These are phyloP conservation scores for Coemansia sp. DNA, from an alignment of 192 early-diverging fungal genomes.

Conservation along the genomic window DNA sequence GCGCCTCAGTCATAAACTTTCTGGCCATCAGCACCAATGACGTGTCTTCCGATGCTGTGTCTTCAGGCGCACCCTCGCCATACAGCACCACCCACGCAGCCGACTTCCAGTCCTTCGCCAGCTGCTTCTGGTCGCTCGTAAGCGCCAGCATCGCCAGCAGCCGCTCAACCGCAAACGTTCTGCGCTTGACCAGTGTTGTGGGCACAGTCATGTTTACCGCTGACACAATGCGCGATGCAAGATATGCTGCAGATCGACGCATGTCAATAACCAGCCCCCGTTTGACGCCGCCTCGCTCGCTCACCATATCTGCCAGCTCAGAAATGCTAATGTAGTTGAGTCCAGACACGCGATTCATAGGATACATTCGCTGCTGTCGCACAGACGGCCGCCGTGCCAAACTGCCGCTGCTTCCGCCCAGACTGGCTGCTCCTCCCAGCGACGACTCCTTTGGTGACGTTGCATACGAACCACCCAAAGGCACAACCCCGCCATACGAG, in stretches of 20 bases:
- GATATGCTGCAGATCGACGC: constrained; percentile 60
- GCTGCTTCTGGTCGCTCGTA: constrained; percentile 49
- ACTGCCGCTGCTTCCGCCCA: constrained; percentile 6
- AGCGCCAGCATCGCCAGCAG: constrained; percentile 57
- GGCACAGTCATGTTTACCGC: constrained; percentile 71
- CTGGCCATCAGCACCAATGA: constrained; percentile 55
- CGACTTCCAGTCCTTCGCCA: constrained; percentile 56
- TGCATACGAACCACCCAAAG: background rate
- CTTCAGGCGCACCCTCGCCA: constrained; percentile 57
- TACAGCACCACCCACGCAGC: constrained; percentile 66
- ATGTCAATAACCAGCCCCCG: constrained; percentile 66
- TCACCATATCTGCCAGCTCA: constrained; percentile 15
- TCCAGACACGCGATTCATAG: constrained; percentile 12
- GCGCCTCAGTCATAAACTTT: constrained; percentile 60
- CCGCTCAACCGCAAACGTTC: constrained; percentile 62
- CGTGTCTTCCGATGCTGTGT: constrained; percentile 51
- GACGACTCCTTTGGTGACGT: background rate
- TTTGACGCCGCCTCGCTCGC: background rate
- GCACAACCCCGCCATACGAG: background rate
- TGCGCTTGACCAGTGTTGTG: constrained; percentile 68
- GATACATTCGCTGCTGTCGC: constrained; percentile 7
- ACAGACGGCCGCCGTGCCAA: constrained; percentile 15
- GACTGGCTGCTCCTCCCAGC: background rate
- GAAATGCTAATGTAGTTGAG: constrained; percentile 18
- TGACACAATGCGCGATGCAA: constrained; percentile 50